Percentiles rank a stretch among this genome's conserved stretches.
These are phyloP conservation scores for Phycomyces blakesleeanus DNA, from an alignment of 192 early-diverging fungal genomes.

Conservation along the genomic window DNA sequence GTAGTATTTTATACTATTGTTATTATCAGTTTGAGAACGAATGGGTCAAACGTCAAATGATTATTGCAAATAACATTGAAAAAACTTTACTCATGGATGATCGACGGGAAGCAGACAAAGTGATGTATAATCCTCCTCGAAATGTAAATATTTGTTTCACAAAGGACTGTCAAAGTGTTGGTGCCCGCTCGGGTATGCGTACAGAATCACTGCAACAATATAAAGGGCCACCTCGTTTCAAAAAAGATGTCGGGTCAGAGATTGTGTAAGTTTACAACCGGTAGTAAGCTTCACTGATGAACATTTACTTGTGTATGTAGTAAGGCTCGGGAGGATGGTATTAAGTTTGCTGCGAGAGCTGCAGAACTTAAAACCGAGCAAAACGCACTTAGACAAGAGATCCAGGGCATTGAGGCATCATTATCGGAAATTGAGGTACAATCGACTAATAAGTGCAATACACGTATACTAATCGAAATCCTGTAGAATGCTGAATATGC, in stretches of 20 bases:
- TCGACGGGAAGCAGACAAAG: slow-evolving; percentile 47
- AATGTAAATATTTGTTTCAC: slow-evolving; percentile 65
- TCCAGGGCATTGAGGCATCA: too few species aligned
- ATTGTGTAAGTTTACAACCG: slow-evolving; percentile 24
- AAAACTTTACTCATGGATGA: slow-evolving; percentile 63
- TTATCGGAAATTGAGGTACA: too few species aligned
- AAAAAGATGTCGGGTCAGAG: slow-evolving; percentile 45
- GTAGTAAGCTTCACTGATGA: background rate
- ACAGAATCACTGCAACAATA: slow-evolving; percentile 34
- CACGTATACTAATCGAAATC: too few species aligned
- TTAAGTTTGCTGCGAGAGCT: too few species aligned
- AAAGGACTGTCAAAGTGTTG: slow-evolving; percentile 56
- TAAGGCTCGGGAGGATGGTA: too few species aligned
- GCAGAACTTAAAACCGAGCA: too few species aligned
- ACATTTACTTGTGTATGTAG: too few species aligned
- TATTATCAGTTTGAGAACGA: slow-evolving; percentile 54
- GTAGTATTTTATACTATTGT: too few species aligned
- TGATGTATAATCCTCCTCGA: slow-evolving; percentile 50
- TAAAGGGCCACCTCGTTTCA: slow-evolving; percentile 45
- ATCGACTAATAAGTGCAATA: too few species aligned
- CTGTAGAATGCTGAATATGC: background rate
- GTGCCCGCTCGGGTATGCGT: slow-evolving; percentile 39
- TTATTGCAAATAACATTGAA: slow-evolving; percentile 65
- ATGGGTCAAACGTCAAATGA: slow-evolving; percentile 70
- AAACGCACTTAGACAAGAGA: too few species aligned